A percentile compares a stretch with the other conserved stretches of the same genome.
Evolutionary conservation across 2,329 filamentous ascomycete species (phyloP).

Genomic region (Graphiopsis chlorocephala): DNA sequence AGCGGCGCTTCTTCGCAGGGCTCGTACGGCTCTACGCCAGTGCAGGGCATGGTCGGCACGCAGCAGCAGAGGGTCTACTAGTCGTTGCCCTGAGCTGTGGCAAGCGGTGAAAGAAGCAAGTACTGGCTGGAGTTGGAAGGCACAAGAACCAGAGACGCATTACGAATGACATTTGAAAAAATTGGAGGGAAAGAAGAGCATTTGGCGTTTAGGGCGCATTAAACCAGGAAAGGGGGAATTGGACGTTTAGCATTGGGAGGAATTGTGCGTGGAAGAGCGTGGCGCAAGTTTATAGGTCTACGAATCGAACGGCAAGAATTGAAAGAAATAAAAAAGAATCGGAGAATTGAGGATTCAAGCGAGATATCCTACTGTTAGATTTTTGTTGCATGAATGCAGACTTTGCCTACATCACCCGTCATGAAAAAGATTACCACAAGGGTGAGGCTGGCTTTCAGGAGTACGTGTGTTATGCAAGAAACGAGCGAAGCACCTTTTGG

Average conservation of each 20-base stretch:
- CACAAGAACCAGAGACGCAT: background rate
- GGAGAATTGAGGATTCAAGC: background rate
- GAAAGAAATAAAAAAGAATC: background rate
- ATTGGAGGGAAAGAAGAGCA: background rate
- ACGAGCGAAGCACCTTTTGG: background rate
- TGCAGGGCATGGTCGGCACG: slow-evolving; percentile 18
- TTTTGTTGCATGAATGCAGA: background rate
- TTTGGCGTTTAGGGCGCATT: background rate
- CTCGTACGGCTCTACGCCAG: slow-evolving; percentile 22
- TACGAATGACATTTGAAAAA: background rate
- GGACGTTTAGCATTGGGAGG: background rate
- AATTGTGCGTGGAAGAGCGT: background rate
- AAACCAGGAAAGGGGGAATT: background rate
- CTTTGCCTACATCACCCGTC: background rate
- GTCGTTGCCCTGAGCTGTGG: background rate
- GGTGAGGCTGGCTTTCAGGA: background rate
- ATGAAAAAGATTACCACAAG: background rate
- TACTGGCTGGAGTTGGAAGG: background rate
- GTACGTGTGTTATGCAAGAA: background rate
- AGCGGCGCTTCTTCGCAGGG: slow-evolving; percentile 23
- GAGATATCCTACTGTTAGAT: background rate
- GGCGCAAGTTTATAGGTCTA: background rate
- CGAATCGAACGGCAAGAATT: background rate
- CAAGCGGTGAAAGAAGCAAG: background rate
- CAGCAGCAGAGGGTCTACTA: slow-evolving; percentile 28